phyloP scores from a whole-genome alignment of 768 basidiomycete genomes.

The Daedalea quercina region DNA sequence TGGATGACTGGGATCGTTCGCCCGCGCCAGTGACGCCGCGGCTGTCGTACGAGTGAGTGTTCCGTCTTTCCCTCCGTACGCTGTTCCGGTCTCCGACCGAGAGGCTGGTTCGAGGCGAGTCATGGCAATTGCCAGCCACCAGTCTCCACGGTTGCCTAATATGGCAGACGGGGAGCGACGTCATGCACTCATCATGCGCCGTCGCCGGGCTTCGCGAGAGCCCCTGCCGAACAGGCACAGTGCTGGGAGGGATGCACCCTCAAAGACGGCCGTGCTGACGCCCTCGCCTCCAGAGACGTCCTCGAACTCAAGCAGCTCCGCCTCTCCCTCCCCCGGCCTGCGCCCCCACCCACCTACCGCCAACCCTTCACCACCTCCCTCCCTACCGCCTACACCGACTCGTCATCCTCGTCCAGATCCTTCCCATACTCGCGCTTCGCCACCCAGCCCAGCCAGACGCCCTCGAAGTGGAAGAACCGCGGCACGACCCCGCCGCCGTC shows the following conservation, averaged over 20 bases:
- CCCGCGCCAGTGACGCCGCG: slow-evolving; percentile 57
- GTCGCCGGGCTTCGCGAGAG: neutral
- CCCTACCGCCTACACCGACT: slow-evolving; percentile 6
- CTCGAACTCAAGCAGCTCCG: slow-evolving; percentile 68
- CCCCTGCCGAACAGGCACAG: too few relatives aligned
- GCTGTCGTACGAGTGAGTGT: slow-evolving; percentile 62
- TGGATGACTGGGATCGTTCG: slow-evolving; percentile 78
- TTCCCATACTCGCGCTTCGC: slow-evolving; percentile 32
- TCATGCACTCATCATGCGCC: neutral
- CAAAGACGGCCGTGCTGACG: neutral
- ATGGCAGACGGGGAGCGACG: neutral
- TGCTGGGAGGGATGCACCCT: too few relatives aligned
- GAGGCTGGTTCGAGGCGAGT: neutral
- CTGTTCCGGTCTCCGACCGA: too few relatives aligned
- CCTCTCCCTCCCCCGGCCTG: slow-evolving; percentile 48
- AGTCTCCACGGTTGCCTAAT: neutral
- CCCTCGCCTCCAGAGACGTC: slow-evolving; percentile 15
- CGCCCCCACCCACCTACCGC: slow-evolving; percentile 13
- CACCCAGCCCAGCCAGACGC: slow-evolving; percentile 29
- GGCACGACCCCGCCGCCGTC: slow-evolving; percentile 7
- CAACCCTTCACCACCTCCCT: slow-evolving; percentile 22
- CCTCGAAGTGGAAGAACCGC: slow-evolving; percentile 33
- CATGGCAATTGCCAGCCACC: neutral
- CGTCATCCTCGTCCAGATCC: slow-evolving; percentile 26
- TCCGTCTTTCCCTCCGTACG: too few relatives aligned